A percentile compares a stretch with the other conserved stretches of the same genome.
Evolutionary conservation across 1,284 basidiomycete genomes (phyloP).

Genomic region (Puccinia hordei): DNA sequence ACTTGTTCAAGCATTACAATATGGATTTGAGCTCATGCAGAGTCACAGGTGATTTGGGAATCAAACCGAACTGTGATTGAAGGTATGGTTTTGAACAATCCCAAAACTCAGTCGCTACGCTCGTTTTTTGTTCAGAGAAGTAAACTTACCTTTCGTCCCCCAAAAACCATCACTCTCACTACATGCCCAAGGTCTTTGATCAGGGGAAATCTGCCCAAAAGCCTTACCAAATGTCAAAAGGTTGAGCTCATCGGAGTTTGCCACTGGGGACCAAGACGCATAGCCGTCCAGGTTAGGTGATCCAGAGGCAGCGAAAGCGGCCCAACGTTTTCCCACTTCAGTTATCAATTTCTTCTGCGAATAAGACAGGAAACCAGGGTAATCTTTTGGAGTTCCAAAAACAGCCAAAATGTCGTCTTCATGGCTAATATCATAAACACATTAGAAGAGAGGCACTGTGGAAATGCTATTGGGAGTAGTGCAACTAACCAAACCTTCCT

Average conservation of each 20-base stretch:
- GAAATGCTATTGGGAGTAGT: not conserved
- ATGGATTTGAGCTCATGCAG: not conserved
- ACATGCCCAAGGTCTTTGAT: slow-evolving; percentile 44
- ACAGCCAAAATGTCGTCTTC: slow-evolving; percentile 51
- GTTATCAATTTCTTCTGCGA: slow-evolving; percentile 66
- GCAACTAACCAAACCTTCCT: slow-evolving; percentile 38
- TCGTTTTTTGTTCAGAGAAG: not conserved
- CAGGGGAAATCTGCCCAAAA: not conserved
- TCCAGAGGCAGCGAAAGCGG: slow-evolving; percentile 67
- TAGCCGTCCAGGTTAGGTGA: slow-evolving; percentile 64
- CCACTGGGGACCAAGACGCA: slow-evolving; percentile 23
- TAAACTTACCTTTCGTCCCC: slow-evolving; percentile 32
- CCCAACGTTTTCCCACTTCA: slow-evolving; percentile 72
- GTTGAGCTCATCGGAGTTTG: slow-evolving; percentile 11
- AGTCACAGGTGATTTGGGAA: slow-evolving; percentile 13
- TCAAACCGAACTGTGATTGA: slow-evolving; percentile 11
- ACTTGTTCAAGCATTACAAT: not conserved
- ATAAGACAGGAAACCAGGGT: slow-evolving; percentile 59
- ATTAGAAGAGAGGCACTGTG: not conserved
- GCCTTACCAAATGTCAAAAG: slow-evolving; percentile 2
- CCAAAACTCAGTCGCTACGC: not conserved
- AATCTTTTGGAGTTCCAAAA: slow-evolving; percentile 70
- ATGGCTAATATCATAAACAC: not conserved
- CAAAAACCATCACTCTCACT: slow-evolving; percentile 18
- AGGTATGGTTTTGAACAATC: not conserved